Evolutionary conservation across 1,284 basidiomycete species (phyloP).

Genomic region (Ustilago hordei): DNA sequence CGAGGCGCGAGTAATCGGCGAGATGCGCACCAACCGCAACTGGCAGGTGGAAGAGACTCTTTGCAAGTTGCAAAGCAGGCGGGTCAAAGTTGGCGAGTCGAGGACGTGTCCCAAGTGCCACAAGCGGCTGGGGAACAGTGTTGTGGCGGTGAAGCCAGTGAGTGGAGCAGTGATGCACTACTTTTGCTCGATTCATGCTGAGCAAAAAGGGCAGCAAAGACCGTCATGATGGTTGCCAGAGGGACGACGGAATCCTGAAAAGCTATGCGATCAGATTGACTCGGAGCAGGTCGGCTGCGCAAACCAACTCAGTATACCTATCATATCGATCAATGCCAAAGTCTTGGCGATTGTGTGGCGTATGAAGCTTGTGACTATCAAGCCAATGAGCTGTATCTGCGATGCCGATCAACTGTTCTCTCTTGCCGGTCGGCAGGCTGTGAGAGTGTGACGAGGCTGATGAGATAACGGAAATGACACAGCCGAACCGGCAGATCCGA

Average conservation of each 20-base stretch:
- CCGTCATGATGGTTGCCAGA: slow-evolving; percentile 7
- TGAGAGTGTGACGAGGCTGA: not conserved
- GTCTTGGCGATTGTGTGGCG: not conserved
- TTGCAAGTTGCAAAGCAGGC: slow-evolving; percentile 80
- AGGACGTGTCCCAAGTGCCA: slow-evolving; percentile 92
- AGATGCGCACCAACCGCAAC: slow-evolving; percentile 78
- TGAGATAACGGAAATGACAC: slow-evolving; percentile 1
- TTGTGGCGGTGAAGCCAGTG: slow-evolving; percentile 82
- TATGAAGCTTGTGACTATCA: not conserved
- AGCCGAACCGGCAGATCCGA: slow-evolving; percentile 15
- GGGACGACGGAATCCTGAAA: not conserved
- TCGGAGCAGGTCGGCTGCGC: not conserved
- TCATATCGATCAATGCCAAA: not conserved
- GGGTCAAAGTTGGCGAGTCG: slow-evolving; percentile 90
- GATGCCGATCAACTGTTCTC: not conserved
- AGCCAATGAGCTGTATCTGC: not conserved
- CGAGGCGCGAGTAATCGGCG: slow-evolving; percentile 73
- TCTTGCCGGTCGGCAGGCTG: not conserved
- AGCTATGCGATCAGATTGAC: too few relatives aligned
- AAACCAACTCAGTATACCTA: not conserved
- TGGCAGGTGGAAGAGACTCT: slow-evolving; percentile 80
- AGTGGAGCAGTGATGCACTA: slow-evolving; percentile 64
- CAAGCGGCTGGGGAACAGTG: slow-evolving; percentile 91
- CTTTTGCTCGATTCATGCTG: slow-evolving; percentile 56
- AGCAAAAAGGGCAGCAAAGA: slow-evolving; percentile 29